Conservation (phyloP, 345 rosid genomes). For the Populus euphratica region DNA sequence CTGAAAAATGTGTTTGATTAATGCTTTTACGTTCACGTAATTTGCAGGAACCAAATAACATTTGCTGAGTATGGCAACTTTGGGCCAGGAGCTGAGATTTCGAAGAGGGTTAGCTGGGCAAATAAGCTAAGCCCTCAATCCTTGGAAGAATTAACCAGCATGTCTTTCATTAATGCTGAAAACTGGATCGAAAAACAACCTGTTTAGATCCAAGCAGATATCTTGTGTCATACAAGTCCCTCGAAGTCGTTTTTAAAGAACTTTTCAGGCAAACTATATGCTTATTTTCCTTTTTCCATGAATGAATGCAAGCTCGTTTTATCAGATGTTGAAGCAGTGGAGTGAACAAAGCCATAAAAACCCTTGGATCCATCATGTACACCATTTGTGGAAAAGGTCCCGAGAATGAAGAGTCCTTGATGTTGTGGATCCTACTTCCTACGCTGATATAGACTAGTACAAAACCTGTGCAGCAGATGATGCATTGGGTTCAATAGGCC, state of each 20-base stretch:
- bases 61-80: slow-evolving; percentile 36
- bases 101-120: slow-evolving; percentile 44
- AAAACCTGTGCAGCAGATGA: too few relatives aligned
- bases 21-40: not conserved
- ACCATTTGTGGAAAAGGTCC: too few relatives aligned
- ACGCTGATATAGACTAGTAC: too few relatives aligned
- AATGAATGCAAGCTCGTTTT: too few relatives aligned
- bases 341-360: too few relatives aligned
- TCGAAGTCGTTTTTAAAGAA: not conserved
- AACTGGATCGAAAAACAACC: slow-evolving; percentile 56
- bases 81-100: slow-evolving; percentile 44
- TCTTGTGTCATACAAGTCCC: not conserved
- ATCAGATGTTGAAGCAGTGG: too few relatives aligned
- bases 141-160: slow-evolving; percentile 25
- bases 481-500: too few relatives aligned
- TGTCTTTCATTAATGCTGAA: slow-evolving; percentile 38
- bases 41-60: slow-evolving; percentile 34
- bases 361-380: too few relatives aligned
- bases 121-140: slow-evolving; percentile 14
- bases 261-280: not conserved
- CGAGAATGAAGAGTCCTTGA: too few relatives aligned
- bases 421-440: too few relatives aligned
- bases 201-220: not conserved
- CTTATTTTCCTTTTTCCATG: too few relatives aligned
- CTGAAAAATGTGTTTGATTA: not conserved